Percentiles rank a stretch among this genome's conserved stretches.
These are phyloP conservation scores for Huntiella savannae DNA, from an alignment of 2,329 filamentous ascomycete species.

Conservation along the genomic window DNA sequence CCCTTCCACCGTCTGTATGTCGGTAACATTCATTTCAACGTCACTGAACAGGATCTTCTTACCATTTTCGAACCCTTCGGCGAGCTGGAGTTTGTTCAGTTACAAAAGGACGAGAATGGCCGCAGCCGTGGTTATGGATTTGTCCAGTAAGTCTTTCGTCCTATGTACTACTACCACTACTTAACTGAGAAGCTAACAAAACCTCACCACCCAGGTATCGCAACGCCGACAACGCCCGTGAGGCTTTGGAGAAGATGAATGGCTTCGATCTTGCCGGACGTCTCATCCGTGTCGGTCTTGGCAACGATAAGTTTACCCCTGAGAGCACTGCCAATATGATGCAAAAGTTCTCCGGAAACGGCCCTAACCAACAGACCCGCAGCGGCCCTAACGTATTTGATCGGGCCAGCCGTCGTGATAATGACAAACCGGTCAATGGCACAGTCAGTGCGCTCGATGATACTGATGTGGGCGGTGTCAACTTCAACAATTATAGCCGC, in stretches of 20 bases:
- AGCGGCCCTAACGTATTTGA: constrained; percentile 51
- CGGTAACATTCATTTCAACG: constrained; percentile 98
- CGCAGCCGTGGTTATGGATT: constrained; percentile 93
- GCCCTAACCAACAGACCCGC: constrained; percentile 47
- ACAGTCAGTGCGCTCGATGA: constrained; percentile 82
- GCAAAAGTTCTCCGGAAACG: constrained; percentile 72
- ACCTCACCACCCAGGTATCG: constrained; percentile 45
- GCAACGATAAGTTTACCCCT: constrained; percentile 99
- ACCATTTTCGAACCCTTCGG: constrained; percentile 96
- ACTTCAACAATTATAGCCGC: constrained; percentile 98
- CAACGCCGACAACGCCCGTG: constrained; percentile 75
- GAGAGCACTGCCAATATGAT: constrained; percentile 86
- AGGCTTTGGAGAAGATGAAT: constrained; percentile 97
- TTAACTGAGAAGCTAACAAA: constrained; percentile 15
- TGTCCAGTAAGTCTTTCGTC: constrained; percentile 59
- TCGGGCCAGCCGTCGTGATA: constrained; percentile 81
- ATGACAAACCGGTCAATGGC: constrained; percentile 54
- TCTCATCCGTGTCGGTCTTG: constrained; percentile 93
- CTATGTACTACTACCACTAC: not conserved
- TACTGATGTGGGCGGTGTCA: constrained; percentile 92
- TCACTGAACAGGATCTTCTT: constrained; percentile 87
- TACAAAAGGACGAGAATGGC: constrained; percentile 87
- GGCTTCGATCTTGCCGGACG: constrained; percentile 95
- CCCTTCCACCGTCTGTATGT: constrained; percentile 97
- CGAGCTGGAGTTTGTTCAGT: constrained; percentile 89